A percentile compares a stretch with the other conserved stretches of the same genome.
Evolutionary conservation across 2,329 filamentous ascomycete genomes (phyloP).

Genomic region (Nemania bipapillata): DNA sequence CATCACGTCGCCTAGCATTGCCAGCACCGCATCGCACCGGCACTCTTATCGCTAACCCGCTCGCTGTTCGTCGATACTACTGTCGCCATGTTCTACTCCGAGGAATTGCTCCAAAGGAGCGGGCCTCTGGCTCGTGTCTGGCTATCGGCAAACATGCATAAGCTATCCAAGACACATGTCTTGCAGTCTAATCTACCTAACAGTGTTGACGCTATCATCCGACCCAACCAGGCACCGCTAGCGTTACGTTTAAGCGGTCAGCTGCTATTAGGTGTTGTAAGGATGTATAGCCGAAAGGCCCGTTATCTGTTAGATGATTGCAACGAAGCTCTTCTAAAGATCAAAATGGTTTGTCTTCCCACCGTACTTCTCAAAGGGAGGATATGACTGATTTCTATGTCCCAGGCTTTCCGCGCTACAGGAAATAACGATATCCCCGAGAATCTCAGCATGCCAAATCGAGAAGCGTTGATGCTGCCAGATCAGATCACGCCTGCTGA

Average conservation of each 20-base stretch:
- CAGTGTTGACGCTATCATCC: constrained; percentile 95
- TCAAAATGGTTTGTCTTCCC: constrained; percentile 80
- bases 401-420: constrained; percentile 87
- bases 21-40: constrained; percentile 36
- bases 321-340: constrained; percentile 96
- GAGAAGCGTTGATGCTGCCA: constrained; percentile 86
- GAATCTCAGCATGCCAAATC: constrained; percentile 81
- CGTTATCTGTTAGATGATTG: constrained; percentile 96
- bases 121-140: constrained; percentile 97
- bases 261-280: constrained; percentile 91
- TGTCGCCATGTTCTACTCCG: constrained; percentile 89
- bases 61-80: constrained; percentile 9
- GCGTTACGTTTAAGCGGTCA: constrained; percentile 93
- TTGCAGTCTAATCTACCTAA: constrained; percentile 93
- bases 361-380: neutral
- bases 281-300: constrained; percentile 97
- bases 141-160: constrained; percentile 97
- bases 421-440: constrained; percentile 96
- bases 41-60: constrained; percentile 37
- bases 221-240: constrained; percentile 91
- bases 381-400: constrained; percentile 50
- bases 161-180: constrained; percentile 96
- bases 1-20: neutral
- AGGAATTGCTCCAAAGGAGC: constrained; percentile 94
- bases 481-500: constrained; percentile 95